These are phyloP conservation scores for Kalanchoe fedtschenkoi DNA, from an alignment of 164 flowering plant genomes.

Conservation along the genomic window DNA sequence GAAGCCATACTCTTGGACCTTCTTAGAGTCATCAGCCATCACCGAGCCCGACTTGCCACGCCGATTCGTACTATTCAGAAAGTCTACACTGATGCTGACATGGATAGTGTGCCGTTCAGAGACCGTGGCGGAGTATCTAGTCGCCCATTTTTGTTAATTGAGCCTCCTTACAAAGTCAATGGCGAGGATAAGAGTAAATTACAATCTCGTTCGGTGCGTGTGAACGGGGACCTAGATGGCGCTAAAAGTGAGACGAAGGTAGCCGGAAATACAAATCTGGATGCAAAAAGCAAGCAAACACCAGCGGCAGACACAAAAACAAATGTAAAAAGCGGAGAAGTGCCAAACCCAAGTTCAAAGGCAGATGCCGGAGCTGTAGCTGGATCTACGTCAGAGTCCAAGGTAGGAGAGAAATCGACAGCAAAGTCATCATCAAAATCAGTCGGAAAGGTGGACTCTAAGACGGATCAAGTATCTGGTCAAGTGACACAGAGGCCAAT, in stretches of 20 bases:
- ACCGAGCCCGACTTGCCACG: slow-evolving; percentile 88
- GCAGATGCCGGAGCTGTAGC: no score
- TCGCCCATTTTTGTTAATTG: slow-evolving; percentile 48
- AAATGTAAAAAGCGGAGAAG: no score
- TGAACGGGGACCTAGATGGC: slow-evolving; percentile 40
- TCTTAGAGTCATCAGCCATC: slow-evolving; percentile 91
- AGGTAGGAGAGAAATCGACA: no score
- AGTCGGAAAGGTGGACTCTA: no score
- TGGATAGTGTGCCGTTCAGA: slow-evolving; percentile 50
- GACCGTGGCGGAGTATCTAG: slow-evolving; percentile 29
- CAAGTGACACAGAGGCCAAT: slow-evolving; percentile 10
- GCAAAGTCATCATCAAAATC: no score
- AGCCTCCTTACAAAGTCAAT: slow-evolving; percentile 53
- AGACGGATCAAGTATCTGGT: no score
- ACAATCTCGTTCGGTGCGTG: slow-evolving; percentile 33
- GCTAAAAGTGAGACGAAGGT: no score
- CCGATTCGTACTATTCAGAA: slow-evolving; percentile 92
- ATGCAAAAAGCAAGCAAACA: no score
- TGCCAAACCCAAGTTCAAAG: no score
- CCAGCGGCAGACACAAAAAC: no score
- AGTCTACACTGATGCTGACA: slow-evolving; percentile 54
- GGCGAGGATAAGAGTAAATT: slow-evolving; percentile 51
- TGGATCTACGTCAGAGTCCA: no score
- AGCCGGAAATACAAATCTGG: no score
- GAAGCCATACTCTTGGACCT: slow-evolving; percentile 89